Evolutionary conservation across 2,329 filamentous ascomycete species (phyloP).

Genomic region (Pezicula neosporulosa): DNA sequence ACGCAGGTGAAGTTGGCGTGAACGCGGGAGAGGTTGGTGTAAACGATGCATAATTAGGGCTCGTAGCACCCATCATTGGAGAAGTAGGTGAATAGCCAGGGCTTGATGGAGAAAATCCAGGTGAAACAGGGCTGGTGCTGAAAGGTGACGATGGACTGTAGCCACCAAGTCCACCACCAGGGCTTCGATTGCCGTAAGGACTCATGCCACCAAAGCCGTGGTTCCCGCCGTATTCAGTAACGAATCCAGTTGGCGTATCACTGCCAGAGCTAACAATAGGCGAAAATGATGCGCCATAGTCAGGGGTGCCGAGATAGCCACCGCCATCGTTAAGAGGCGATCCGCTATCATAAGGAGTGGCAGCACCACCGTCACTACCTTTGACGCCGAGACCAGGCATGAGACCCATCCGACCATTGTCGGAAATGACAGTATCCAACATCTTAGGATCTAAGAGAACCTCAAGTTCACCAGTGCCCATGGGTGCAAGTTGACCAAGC

Average conservation of each 20-base stretch:
- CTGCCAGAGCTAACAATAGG: constrained; percentile 75
- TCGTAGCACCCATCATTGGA: constrained; percentile 1
- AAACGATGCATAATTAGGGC: constrained; percentile 42
- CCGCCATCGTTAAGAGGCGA: constrained; percentile 74
- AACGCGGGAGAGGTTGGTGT: constrained; percentile 48
- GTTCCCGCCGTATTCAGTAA: constrained; percentile 51
- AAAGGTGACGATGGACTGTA: constrained; percentile 43
- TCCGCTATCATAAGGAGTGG: constrained; percentile 90
- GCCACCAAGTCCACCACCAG: constrained; percentile 39
- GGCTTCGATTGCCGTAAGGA: constrained; percentile 66
- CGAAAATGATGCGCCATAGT: constrained; percentile 64
- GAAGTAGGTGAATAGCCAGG: constrained; percentile 36
- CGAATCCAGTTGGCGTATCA: constrained; percentile 64
- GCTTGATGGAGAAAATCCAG: constrained; percentile 68
- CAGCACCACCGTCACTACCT: constrained; percentile 75
- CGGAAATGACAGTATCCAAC: constrained; percentile 90
- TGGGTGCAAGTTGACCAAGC: constrained; percentile 93
- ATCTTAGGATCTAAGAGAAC: constrained; percentile 91
- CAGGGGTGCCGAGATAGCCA: constrained; percentile 60
- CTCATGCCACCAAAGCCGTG: constrained; percentile 52
- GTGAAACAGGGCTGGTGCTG: constrained; percentile 57
- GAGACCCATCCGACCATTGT: constrained; percentile 82
- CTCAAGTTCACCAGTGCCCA: constrained; percentile 95
- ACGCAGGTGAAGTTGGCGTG: constrained; percentile 29
- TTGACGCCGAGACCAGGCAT: constrained; percentile 78